phyloP scores from a whole-genome alignment of 768 basidiomycete species.

The Chalciporus sphaerocephalus region DNA sequence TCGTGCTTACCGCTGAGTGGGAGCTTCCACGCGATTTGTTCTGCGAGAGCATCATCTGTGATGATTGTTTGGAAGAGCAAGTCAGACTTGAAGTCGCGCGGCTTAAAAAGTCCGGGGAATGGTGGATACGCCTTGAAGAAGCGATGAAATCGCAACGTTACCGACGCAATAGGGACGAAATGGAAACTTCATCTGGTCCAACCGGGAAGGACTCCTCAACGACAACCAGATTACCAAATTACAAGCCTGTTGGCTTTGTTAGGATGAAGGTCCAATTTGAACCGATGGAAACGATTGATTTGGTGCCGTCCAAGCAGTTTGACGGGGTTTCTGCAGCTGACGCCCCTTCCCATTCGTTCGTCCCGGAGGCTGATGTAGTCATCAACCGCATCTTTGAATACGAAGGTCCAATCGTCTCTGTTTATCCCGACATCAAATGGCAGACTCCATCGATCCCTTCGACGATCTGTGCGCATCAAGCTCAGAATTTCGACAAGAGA shows the following conservation, averaged over 20 bases:
- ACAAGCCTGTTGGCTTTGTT: conserved; percentile 8
- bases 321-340: not conserved
- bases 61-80: conserved; percentile 35
- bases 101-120: conserved; percentile 14
- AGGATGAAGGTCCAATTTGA: not conserved
- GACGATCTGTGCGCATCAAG: conserved; percentile 13
- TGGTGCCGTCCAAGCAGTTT: not conserved
- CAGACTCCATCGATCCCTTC: conserved; percentile 11
- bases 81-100: conserved; percentile 14
- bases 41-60: conserved; percentile 35
- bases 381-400: conserved; percentile 1
- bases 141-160: not conserved
- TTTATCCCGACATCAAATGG: conserved; percentile 19
- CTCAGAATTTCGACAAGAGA: not conserved
- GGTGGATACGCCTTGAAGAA: conserved; percentile 6
- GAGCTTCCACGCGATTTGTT: conserved; percentile 44
- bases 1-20: conserved; percentile 45
- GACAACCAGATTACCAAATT: too few relatives aligned
- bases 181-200: too few relatives aligned
- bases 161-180: not conserved
- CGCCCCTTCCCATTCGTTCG: not conserved
- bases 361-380: not conserved
- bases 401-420: not conserved
- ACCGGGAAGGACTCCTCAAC: too few relatives aligned
- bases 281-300: not conserved